Percentiles rank a stretch among this genome's conserved stretches.
Evolutionary conservation across 768 basidiomycete genomes (phyloP).

Genomic region (Podaxis pistillaris): DNA sequence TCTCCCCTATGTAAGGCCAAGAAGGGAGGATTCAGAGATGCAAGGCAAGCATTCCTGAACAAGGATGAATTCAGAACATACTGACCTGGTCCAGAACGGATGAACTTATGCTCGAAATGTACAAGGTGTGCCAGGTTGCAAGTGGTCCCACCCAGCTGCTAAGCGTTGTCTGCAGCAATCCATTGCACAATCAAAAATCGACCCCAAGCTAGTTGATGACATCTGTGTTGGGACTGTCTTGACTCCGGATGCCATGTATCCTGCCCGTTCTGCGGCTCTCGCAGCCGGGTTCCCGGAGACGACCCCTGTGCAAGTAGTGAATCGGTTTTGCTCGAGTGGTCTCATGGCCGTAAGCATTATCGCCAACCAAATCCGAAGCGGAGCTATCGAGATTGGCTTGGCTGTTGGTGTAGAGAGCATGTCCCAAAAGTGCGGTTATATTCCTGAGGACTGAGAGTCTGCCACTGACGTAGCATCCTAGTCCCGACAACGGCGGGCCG

Average conservation of each 20-base stretch:
- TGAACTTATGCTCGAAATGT: constrained; percentile 79
- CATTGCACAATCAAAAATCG: constrained; percentile 55
- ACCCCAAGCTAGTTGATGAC: constrained; percentile 68
- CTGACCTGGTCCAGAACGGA: constrained; percentile 50
- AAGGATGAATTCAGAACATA: background rate
- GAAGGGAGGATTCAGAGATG: constrained; percentile 76
- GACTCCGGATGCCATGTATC: constrained; percentile 62
- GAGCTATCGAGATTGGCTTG: constrained; percentile 80
- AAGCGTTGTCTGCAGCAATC: constrained; percentile 41
- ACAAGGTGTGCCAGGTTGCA: constrained; percentile 46
- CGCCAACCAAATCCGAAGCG: constrained; percentile 70
- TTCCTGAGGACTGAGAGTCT: background rate
- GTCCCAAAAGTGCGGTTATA: constrained; percentile 59
- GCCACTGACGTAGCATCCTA: constrained; percentile 25
- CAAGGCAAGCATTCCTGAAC: constrained; percentile 38
- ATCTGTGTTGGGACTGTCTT: constrained; percentile 81
- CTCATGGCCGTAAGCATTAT: constrained; percentile 82
- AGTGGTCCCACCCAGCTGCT: background rate
- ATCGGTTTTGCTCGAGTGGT: constrained; percentile 82
- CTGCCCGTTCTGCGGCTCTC: constrained; percentile 70
- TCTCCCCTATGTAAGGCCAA: constrained; percentile 75
- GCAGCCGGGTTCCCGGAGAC: constrained; percentile 81
- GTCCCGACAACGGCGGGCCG: constrained; percentile 64
- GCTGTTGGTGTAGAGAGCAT: constrained; percentile 87
- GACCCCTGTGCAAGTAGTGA: constrained; percentile 71